Base-by-base conservation (phyloP, 148 eudicot genomes). In the Bassia scoparia region DNA sequence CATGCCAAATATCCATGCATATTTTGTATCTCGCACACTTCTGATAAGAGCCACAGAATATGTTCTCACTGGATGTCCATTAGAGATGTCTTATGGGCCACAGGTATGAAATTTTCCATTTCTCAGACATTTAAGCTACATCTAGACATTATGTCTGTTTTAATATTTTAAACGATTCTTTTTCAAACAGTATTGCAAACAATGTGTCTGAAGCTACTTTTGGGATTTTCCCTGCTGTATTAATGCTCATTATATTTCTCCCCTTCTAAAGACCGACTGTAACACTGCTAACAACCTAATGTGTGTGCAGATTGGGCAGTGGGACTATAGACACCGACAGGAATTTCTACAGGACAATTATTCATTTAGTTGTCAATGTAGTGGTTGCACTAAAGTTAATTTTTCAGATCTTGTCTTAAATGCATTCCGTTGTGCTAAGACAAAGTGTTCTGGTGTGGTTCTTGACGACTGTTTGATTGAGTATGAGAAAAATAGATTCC, bases 1-100 rank as follows among this genome's bases (percentile, higher is more conserved):
- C 80, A 71, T 79, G 72, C 98, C 98, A 64, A 94, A 91, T 76
- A 78, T 89, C 63, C 97, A 94, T 73, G 89, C 91, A 38, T 91
- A 94, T 84, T 94, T 91, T 68, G 76, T 87, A 71, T 81, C 93
- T 50, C 98, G 98, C 35, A 84, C 93, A 62, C 93, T 94, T 63
- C 75, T 81, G 59, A 58, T 94, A 64, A 90, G 91, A 78, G 80
- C 93, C 77, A 94, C 93, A 60, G 93, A 89, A 77, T 78, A 61
- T 61, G 80, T 94, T 54, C 75, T 65, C 10, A 64, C 81, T 48
- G 98, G 97, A 52, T 62, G 24, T 73, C 80, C 87, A 24, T 81
- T 91, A 68, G 98, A 94, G 87, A 77, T 94, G 61, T 94, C 97
- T 27, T 94, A 94, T 79, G 98, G 98, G 68, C 97, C 98, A 59